Evolutionary conservation across 129 eudicot genomes (phyloP).

Genomic region (Flaveria brownii): DNA sequence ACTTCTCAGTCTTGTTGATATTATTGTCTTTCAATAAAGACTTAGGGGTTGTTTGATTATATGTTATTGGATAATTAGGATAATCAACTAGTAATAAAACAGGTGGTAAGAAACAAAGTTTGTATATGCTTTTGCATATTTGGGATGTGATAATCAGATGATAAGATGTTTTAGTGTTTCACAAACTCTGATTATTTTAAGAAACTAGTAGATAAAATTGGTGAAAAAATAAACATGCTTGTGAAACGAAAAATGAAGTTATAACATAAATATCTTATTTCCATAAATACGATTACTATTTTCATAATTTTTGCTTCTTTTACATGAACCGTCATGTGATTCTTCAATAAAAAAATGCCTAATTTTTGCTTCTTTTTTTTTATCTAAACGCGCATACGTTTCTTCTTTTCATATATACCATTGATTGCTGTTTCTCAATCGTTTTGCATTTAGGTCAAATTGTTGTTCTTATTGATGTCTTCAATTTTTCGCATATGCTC

Average conservation of each 20-base stretch:
- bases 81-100: background rate
- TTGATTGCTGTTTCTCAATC: no score
- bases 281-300: no score
- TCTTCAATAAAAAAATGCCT: no score
- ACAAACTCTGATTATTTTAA: background rate
- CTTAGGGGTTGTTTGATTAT: background rate
- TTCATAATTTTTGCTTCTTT: no score
- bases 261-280: no score
- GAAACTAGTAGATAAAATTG: background rate
- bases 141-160: background rate
- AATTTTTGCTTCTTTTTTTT: no score
- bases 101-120: background rate
- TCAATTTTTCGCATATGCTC: no score
- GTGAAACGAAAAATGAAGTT: background rate
- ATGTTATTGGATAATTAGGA: background rate
- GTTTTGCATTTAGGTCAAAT: no score
- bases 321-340: no score
- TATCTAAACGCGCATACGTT: no score
- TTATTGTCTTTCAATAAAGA: background rate
- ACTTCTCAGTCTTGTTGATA: background rate
- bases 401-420: no score
- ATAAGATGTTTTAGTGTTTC: background rate
- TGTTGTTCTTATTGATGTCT: no score
- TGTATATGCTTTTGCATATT: background rate
- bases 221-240: background rate